These are phyloP conservation scores for Claviceps africana DNA, from an alignment of 2,329 filamentous ascomycete species.

Conservation along the genomic window DNA sequence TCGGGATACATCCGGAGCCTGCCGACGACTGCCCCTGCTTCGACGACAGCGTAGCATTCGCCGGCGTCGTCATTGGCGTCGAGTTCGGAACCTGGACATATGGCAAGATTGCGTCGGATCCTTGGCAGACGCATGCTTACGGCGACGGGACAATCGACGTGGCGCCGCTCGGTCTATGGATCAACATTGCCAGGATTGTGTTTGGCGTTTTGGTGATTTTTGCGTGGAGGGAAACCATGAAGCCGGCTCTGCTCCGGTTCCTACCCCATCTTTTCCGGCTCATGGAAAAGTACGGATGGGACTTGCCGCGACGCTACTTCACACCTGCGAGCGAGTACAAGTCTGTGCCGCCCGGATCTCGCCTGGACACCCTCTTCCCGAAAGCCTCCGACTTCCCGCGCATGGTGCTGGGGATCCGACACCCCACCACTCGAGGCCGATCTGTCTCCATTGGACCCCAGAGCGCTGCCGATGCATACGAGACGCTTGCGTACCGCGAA, in stretches of 20 bases:
- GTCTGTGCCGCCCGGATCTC: slow-evolving; percentile 55
- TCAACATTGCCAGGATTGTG: slow-evolving; percentile 53
- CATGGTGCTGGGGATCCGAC: slow-evolving; percentile 67
- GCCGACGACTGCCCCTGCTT: slow-evolving; percentile 96
- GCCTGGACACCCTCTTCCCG: slow-evolving; percentile 74
- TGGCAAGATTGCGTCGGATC: slow-evolving; percentile 35
- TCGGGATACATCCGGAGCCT: slow-evolving; percentile 86
- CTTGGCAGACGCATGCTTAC: slow-evolving; percentile 29
- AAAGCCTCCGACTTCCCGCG: slow-evolving; percentile 75
- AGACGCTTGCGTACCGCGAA: slow-evolving; percentile 84
- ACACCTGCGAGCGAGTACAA: slow-evolving; percentile 82
- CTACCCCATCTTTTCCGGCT: slow-evolving; percentile 80
- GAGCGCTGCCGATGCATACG: slow-evolving; percentile 90
- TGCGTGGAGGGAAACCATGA: slow-evolving; percentile 79
- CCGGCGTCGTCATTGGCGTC: slow-evolving; percentile 75
- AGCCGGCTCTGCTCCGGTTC: slow-evolving; percentile 61
- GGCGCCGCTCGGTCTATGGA: slow-evolving; percentile 48
- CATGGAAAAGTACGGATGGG: slow-evolving; percentile 65
- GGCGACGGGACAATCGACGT: slow-evolving; percentile 48
- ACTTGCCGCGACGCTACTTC: slow-evolving; percentile 80
- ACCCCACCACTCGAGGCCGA: slow-evolving; percentile 55
- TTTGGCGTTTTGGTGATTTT: slow-evolving; percentile 76
- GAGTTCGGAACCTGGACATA: slow-evolving; percentile 79
- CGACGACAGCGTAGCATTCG: slow-evolving; percentile 88
- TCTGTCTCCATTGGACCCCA: slow-evolving; percentile 87